These are phyloP conservation scores for Aspergillus clavatus DNA, from an alignment of 2,329 filamentous ascomycete genomes.

Conservation along the genomic window DNA sequence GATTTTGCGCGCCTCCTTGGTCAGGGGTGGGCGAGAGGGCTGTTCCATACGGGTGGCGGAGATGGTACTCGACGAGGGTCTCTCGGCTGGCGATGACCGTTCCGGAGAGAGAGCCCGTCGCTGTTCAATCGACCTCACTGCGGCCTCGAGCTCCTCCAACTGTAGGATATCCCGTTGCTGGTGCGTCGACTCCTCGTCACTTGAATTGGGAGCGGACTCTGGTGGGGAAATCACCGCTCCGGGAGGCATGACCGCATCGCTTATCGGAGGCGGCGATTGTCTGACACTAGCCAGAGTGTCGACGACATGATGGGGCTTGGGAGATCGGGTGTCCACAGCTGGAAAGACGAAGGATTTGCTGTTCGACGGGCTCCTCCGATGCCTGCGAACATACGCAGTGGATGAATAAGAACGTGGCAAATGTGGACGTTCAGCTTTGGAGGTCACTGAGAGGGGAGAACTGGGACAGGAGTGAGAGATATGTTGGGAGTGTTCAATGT, in stretches of 20 bases:
- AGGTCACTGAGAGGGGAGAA: slow-evolving; percentile 12
- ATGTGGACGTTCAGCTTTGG: slow-evolving; percentile 37
- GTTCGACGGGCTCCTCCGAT: slow-evolving; percentile 55
- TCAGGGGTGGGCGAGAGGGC: slow-evolving; percentile 40
- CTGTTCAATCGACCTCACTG: slow-evolving; percentile 70
- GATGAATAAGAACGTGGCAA: slow-evolving; percentile 56
- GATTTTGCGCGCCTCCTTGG: slow-evolving; percentile 55
- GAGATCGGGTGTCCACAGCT: slow-evolving; percentile 21
- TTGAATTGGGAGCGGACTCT: slow-evolving; percentile 73
- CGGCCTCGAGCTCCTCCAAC: slow-evolving; percentile 68
- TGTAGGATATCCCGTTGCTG: slow-evolving; percentile 43
- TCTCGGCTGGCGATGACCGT: slow-evolving; percentile 16
- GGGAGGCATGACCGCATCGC: slow-evolving; percentile 69
- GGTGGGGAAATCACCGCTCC: slow-evolving; percentile 88
- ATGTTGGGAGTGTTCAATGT: slow-evolving; percentile 49
- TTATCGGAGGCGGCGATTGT: slow-evolving; percentile 78
- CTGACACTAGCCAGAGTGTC: slow-evolving; percentile 60
- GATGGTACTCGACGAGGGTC: slow-evolving; percentile 28
- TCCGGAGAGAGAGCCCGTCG: slow-evolving; percentile 28
- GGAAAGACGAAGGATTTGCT: slow-evolving; percentile 31
- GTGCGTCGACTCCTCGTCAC: slow-evolving; percentile 63
- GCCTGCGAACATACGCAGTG: slow-evolving; percentile 57
- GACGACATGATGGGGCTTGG: slow-evolving; percentile 19
- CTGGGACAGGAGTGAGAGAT: slow-evolving; percentile 24
- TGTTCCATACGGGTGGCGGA: slow-evolving; percentile 18